Evolutionary conservation across 1,284 basidiomycete species (phyloP).

Genomic region (Neonothopanus nambi): DNA sequence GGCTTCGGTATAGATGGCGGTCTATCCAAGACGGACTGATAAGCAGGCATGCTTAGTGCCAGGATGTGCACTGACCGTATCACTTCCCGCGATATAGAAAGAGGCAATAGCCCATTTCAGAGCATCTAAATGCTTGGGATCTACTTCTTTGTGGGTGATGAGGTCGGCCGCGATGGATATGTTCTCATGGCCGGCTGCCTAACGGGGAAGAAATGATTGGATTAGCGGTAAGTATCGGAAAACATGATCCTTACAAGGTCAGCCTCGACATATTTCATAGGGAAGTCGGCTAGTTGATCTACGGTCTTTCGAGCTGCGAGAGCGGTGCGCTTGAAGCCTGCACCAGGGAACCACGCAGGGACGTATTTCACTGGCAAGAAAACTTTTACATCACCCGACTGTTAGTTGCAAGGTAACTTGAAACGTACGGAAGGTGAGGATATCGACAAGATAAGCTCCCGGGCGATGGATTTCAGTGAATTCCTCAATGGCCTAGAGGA

Average conservation of each 20-base stretch:
- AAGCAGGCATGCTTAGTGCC: neutral
- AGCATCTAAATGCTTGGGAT: constrained; percentile 4
- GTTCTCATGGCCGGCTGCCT: constrained; percentile 11
- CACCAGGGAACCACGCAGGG: constrained; percentile 15
- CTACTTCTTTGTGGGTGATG: constrained; percentile 8
- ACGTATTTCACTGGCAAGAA: constrained; percentile 13
- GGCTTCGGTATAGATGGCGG: too few species aligned
- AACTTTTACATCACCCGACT: neutral
- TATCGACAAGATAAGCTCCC: constrained; percentile 14
- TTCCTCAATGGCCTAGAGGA: constrained; percentile 9
- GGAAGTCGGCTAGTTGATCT: constrained; percentile 13
- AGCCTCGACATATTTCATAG: constrained; percentile 11
- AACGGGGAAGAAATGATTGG: neutral
- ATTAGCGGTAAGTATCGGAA: neutral
- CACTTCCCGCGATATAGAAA: constrained; percentile 15
- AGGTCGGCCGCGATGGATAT: constrained; percentile 16
- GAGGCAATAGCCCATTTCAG: constrained; percentile 17
- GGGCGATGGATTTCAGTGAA: constrained; percentile 16
- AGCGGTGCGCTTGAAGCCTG: constrained; percentile 14
- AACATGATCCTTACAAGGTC: constrained; percentile 8
- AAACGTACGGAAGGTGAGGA: constrained; percentile 12
- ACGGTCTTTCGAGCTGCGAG: neutral
- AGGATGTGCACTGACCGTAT: constrained; percentile 4
- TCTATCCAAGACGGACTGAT: neutral
- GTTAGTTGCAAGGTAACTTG: neutral